A percentile compares a stretch with the other conserved stretches of the same genome.
These are phyloP conservation scores for Spathaspora boniae DNA, from an alignment of 805 yeast genomes.

Conservation along the genomic window DNA sequence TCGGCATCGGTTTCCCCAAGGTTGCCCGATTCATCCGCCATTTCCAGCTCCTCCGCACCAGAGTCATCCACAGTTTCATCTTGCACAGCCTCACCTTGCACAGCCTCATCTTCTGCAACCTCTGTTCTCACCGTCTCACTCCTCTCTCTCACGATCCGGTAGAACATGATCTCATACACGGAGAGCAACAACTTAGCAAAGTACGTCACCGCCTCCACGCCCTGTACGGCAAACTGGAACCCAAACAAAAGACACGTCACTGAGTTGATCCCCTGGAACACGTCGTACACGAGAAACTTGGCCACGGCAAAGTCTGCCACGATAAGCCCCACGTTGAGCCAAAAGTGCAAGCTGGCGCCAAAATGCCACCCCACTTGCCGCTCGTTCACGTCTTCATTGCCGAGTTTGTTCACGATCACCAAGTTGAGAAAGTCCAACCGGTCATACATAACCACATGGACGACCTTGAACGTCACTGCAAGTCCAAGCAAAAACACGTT, in stretches of 20 bases:
- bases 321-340: constrained; percentile 44
- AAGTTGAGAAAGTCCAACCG: constrained; percentile 42
- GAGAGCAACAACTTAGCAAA: constrained; percentile 48
- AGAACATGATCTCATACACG: constrained; percentile 50
- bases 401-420: constrained; percentile 23
- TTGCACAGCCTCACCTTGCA: too few relatives aligned
- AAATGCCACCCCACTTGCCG: constrained; percentile 24
- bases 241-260: constrained; percentile 65
- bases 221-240: constrained; percentile 67
- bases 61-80: constrained; percentile 18
- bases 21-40: constrained; percentile 1
- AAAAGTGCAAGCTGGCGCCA: constrained; percentile 29
- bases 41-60: constrained; percentile 4
- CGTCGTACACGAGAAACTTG: constrained; percentile 52
- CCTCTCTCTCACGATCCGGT: constrained; percentile 14
- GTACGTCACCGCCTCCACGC: constrained; percentile 48
- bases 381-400: constrained; percentile 13
- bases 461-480: constrained; percentile 48
- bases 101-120: constrained; percentile 22
- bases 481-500: constrained; percentile 40
- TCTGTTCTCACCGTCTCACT: constrained; percentile 6
- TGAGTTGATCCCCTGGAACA: constrained; percentile 48
- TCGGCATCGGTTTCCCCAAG: constrained; percentile 6
- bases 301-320: constrained; percentile 52
- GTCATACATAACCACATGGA: constrained; percentile 71